These are phyloP conservation scores for Sugiyamaella neomexicana DNA, from an alignment of 1,139 yeast genomes.

Conservation along the genomic window DNA sequence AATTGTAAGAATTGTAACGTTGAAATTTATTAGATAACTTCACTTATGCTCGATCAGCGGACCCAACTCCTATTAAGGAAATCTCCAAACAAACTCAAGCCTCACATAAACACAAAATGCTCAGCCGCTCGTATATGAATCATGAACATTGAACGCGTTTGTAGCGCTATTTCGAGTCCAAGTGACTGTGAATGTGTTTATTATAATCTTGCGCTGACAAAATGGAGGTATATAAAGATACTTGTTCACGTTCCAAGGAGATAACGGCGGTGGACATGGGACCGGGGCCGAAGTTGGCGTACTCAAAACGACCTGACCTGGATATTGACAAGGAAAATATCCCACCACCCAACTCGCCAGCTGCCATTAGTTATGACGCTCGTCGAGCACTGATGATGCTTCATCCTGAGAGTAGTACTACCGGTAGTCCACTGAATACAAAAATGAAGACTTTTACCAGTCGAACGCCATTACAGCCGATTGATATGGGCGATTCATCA, in stretches of 20 bases:
- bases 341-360: constrained; percentile 29
- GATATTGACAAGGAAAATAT: constrained; percentile 28
- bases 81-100: constrained; percentile 9
- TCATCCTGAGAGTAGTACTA: constrained; percentile 12
- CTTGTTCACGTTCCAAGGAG: neutral
- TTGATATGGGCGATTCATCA: neutral
- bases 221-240: constrained; percentile 7
- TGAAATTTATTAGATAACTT: too few species aligned
- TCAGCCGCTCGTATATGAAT: neutral
- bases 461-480: constrained; percentile 12
- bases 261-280: neutral
- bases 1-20: too few species aligned
- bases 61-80: constrained; percentile 1
- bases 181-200: too few species aligned
- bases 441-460: neutral
- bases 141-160: constrained; percentile 1
- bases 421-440: constrained; percentile 9
- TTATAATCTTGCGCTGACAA: neutral
- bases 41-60: neutral
- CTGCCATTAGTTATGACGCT: constrained; percentile 7
- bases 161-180: too few species aligned
- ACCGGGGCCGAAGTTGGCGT: neutral
- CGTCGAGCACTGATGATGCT: constrained; percentile 15
- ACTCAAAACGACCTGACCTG: constrained; percentile 8
- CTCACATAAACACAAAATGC: neutral